phyloP scores from a whole-genome alignment of 2,329 filamentous ascomycete genomes.

The Penicillium sp. region DNA sequence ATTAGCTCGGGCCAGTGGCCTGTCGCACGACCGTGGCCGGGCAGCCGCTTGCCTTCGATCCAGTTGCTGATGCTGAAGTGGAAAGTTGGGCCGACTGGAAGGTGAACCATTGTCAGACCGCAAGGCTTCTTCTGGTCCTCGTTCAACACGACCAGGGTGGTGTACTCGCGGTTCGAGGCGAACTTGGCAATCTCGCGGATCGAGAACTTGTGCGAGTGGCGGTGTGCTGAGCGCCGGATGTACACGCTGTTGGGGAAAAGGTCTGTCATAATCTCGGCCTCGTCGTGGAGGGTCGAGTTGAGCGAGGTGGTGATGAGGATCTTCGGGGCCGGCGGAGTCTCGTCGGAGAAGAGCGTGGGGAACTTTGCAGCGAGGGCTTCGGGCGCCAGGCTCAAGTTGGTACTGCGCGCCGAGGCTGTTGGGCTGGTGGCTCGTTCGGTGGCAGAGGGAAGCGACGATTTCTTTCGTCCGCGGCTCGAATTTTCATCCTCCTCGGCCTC shows the following conservation, averaged over 20 bases:
- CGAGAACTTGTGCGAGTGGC: constrained; percentile 84
- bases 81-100: constrained; percentile 83
- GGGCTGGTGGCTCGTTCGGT: constrained; percentile 53
- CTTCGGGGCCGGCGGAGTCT: constrained; percentile 63
- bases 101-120: constrained; percentile 75
- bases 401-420: constrained; percentile 53
- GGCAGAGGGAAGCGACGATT: constrained; percentile 35
- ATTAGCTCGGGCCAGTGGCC: constrained; percentile 86
- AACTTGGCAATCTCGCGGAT: constrained; percentile 86
- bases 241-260: constrained; percentile 79
- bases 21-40: constrained; percentile 85
- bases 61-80: constrained; percentile 90
- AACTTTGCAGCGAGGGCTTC: constrained; percentile 60
- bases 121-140: constrained; percentile 84
- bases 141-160: constrained; percentile 75
- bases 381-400: constrained; percentile 57
- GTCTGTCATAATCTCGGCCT: constrained; percentile 71
- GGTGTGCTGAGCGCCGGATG: constrained; percentile 77
- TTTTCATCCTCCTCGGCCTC: constrained; percentile 49
- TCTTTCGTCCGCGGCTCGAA: constrained; percentile 30
- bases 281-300: constrained; percentile 79
- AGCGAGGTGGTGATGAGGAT: constrained; percentile 87
- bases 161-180: constrained; percentile 76
- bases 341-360: constrained; percentile 53
- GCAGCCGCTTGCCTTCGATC: constrained; percentile 80